These are phyloP conservation scores for Nitzschia sp. DNA, from an alignment of 108 stramenopile genomes.

Conservation along the genomic window DNA sequence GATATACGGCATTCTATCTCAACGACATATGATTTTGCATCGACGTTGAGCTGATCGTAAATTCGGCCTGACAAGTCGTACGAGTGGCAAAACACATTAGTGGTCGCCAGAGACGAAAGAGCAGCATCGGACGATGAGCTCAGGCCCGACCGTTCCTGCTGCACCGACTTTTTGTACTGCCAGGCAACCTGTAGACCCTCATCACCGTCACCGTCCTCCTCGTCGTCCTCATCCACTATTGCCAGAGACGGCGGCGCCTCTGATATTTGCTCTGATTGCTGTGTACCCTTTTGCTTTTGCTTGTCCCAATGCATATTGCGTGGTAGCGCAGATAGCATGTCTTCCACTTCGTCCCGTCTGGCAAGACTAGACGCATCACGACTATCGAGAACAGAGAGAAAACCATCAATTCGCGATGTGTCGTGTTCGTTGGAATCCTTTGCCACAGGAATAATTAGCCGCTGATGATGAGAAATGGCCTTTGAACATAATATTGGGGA, in stretches of 20 bases:
- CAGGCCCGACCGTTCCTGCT: constrained; percentile 59
- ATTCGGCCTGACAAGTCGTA: constrained; percentile 73
- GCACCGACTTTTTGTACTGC: constrained; percentile 84
- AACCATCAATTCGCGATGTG: background rate
- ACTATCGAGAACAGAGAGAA: background rate
- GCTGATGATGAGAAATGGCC: constrained; percentile 52
- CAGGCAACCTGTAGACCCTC: constrained; percentile 79
- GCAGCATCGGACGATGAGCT: constrained; percentile 1
- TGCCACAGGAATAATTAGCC: constrained; percentile 23
- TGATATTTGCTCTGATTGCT: background rate
- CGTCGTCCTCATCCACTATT: constrained; percentile 45
- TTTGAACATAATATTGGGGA: constrained; percentile 7
- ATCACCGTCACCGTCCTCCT: constrained; percentile 41
- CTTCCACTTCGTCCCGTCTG: constrained; percentile 16
- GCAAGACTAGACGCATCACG: background rate
- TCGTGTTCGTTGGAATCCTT: background rate
- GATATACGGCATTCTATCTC: background rate
- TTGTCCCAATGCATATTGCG: constrained; percentile 83
- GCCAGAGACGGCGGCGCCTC: background rate
- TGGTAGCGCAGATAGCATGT: constrained; percentile 48
- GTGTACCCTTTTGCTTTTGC: constrained; percentile 23
- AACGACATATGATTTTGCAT: background rate
- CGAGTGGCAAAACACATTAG: constrained; percentile 75
- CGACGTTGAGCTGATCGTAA: constrained; percentile 47
- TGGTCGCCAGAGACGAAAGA: background rate